phyloP scores from a whole-genome alignment of 1,139 yeast genomes.

The Torulaspora globosa region DNA sequence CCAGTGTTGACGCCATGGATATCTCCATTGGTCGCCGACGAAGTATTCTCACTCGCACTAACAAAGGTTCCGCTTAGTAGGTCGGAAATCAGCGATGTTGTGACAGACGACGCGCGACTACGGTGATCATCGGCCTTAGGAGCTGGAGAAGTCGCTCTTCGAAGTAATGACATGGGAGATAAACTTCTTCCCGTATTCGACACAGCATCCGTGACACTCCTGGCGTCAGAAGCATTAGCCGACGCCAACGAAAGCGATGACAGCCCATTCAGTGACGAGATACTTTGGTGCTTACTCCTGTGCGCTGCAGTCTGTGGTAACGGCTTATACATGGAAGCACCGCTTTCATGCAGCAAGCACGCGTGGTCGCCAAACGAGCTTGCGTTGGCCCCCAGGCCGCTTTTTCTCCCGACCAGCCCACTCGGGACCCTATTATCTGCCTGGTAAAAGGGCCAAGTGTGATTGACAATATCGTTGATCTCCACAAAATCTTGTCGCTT shows the following conservation, averaged over 20 bases:
- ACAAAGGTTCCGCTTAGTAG: constrained; percentile 26
- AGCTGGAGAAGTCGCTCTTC: constrained; percentile 41
- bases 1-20: constrained; percentile 9
- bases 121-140: constrained; percentile 16
- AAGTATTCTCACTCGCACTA: constrained; percentile 15
- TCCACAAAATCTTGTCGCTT: constrained; percentile 65
- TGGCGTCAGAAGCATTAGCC: constrained; percentile 2
- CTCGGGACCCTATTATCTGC: constrained; percentile 16
- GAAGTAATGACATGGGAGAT: constrained; percentile 40
- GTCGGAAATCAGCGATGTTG: constrained; percentile 29
- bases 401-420: constrained; percentile 10
- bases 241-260: constrained; percentile 9
- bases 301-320: constrained; percentile 10
- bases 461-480: constrained; percentile 60
- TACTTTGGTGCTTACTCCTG: constrained; percentile 9
- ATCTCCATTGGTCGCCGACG: constrained; percentile 9
- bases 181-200: constrained; percentile 30
- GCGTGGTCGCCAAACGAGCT: constrained; percentile 14
- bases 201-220: constrained; percentile 4
- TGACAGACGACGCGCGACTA: constrained; percentile 18
- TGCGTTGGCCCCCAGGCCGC: constrained; percentile 3
- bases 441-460: constrained; percentile 89
- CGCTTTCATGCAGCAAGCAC: constrained; percentile 26
- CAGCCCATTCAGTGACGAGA: constrained; percentile 9
- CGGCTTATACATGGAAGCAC: constrained; percentile 32